Evolutionary conservation across 345 rosid species (phyloP).

Genomic region (Eucalyptus pauciflora): DNA sequence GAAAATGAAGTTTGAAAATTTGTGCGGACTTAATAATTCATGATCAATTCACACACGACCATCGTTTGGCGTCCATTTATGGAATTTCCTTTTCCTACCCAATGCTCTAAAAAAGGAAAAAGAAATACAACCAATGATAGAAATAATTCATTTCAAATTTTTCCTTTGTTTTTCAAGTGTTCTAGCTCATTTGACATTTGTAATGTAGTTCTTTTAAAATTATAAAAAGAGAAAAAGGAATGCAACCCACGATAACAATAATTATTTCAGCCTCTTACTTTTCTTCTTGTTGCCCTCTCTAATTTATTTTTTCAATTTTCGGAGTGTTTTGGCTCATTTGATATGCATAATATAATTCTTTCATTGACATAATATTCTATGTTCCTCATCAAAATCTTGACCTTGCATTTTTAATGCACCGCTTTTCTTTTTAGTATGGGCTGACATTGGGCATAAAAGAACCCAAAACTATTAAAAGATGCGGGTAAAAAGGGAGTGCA

Average conservation of each 20-base stretch:
- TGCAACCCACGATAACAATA: accelerated
- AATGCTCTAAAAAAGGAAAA: neutral
- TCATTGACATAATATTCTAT: accelerated
- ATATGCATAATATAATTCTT: neutral
- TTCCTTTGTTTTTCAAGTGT: accelerated
- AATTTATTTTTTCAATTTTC: neutral
- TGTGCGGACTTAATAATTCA: neutral
- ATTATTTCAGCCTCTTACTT: neutral
- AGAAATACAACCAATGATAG: too few species aligned
- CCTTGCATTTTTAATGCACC: neutral
- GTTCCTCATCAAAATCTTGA: accelerated
- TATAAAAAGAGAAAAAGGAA: too few species aligned
- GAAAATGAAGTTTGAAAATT: neutral
- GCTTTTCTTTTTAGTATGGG: neutral
- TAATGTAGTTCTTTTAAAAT: too few species aligned
- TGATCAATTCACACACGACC: neutral
- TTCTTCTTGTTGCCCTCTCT: neutral
- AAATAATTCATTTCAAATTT: too few species aligned
- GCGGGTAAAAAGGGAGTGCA: accelerated
- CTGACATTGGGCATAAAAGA: accelerated
- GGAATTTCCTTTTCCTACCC: neutral
- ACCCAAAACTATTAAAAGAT: neutral
- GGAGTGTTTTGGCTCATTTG: neutral
- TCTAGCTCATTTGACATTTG: accelerated
- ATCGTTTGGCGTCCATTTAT: neutral